phyloP scores from a whole-genome alignment of 2,329 filamentous ascomycete genomes.

The Teratosphaeria zuluensis region DNA sequence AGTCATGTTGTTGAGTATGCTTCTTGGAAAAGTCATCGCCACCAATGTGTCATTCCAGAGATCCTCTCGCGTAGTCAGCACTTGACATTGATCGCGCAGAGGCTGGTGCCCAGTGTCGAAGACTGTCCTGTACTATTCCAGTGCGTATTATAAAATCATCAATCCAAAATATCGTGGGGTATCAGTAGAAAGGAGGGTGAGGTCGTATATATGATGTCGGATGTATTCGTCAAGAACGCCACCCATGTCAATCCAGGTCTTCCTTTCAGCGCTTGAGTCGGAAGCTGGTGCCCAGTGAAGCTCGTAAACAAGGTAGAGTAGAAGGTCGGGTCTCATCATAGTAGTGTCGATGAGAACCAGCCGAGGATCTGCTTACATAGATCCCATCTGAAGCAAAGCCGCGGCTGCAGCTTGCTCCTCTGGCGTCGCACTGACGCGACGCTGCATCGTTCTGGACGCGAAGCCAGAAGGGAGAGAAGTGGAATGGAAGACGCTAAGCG shows the following conservation, averaged over 20 bases:
- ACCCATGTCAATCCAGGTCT: conserved; percentile 27
- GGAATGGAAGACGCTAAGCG: conserved; percentile 5
- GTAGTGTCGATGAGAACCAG: background rate
- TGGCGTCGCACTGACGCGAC: conserved; percentile 36
- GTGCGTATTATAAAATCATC: background rate
- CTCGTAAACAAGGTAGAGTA: conserved; percentile 14
- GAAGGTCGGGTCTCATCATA: background rate
- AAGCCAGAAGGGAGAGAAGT: conserved; percentile 14
- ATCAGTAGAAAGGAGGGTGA: conserved; percentile 1
- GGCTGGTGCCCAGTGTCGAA: conserved; percentile 27
- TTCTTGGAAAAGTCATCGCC: background rate
- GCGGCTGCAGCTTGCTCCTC: conserved; percentile 76
- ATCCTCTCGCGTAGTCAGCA: conserved; percentile 24
- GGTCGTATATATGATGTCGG: background rate
- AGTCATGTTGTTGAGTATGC: conserved; percentile 4
- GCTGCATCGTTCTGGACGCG: conserved; percentile 5
- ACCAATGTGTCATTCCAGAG: conserved; percentile 25
- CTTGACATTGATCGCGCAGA: conserved; percentile 21
- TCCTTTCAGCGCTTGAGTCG: conserved; percentile 26
- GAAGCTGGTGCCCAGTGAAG: conserved; percentile 24
- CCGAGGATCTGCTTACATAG: conserved; percentile 35
- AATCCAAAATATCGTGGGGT: background rate
- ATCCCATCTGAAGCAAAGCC: conserved; percentile 70
- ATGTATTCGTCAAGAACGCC: conserved; percentile 8
- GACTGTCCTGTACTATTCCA: background rate